phyloP scores from a whole-genome alignment of 2,329 filamentous ascomycete genomes.

The Fusarium bactridioides region DNA sequence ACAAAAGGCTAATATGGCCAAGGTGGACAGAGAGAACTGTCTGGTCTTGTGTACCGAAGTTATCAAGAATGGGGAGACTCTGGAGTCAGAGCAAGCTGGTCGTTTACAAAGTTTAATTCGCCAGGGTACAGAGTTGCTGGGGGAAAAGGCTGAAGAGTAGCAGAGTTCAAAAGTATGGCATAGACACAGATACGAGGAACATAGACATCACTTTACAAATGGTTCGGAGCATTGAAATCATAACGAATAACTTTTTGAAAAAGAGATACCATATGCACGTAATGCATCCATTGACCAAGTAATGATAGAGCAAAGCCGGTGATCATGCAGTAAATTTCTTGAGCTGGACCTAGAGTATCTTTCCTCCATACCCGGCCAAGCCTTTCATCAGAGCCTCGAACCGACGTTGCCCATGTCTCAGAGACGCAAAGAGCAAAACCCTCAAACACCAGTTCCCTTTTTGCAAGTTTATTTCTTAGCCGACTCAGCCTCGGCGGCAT shows the following conservation, averaged over 20 bases:
- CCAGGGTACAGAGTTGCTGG: conserved; percentile 57
- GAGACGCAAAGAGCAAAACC: conserved; percentile 54
- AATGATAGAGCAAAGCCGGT: conserved; percentile 48
- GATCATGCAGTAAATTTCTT: conserved; percentile 54
- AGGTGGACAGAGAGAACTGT: conserved; percentile 67
- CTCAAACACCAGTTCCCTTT: conserved; percentile 54
- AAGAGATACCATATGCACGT: conserved; percentile 29
- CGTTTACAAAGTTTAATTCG: conserved; percentile 59
- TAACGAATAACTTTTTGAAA: conserved; percentile 34
- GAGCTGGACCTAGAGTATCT: conserved; percentile 53
- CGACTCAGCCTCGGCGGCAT: conserved; percentile 83
- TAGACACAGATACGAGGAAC: background rate
- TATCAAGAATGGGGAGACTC: conserved; percentile 52
- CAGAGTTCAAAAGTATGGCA: background rate
- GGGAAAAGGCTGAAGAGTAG: conserved; percentile 36
- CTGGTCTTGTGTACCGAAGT: conserved; percentile 66
- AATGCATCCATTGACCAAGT: conserved; percentile 44
- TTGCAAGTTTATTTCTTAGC: conserved; percentile 80
- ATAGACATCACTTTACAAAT: conserved; percentile 1
- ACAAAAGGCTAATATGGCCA: conserved; percentile 55
- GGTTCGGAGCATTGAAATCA: background rate
- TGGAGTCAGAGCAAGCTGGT: conserved; percentile 50
- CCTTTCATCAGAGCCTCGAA: conserved; percentile 49
- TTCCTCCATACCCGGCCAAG: conserved; percentile 48
- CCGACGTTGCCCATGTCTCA: conserved; percentile 50